These are phyloP conservation scores for Paraconiothyrium sp. DNA, from an alignment of 2,329 filamentous ascomycete species.

Conservation along the genomic window DNA sequence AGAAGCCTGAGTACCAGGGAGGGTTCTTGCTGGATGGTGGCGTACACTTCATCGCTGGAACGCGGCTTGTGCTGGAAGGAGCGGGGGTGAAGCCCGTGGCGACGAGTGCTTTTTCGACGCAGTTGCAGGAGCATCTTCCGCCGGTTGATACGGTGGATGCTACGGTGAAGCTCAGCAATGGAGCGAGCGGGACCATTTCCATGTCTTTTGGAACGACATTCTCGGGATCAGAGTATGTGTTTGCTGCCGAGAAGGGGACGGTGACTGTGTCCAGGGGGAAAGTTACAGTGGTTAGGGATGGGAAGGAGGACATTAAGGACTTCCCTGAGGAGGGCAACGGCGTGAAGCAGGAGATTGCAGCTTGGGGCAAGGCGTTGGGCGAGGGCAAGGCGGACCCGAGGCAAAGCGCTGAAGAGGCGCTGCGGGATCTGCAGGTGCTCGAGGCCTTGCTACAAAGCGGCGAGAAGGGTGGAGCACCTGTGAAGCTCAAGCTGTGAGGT, in stretches of 20 bases:
- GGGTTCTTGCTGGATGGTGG: constrained; percentile 81
- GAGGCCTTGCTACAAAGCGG: constrained; percentile 55
- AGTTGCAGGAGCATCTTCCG: constrained; percentile 65
- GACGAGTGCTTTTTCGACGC: constrained; percentile 65
- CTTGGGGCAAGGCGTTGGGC: constrained; percentile 66
- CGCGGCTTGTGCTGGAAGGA: constrained; percentile 66
- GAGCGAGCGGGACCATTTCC: constrained; percentile 65
- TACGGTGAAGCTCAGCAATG: constrained; percentile 63
- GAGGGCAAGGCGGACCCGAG: constrained; percentile 60
- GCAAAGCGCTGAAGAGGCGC: constrained; percentile 66
- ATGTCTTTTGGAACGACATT: constrained; percentile 68
- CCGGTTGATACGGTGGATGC: constrained; percentile 75
- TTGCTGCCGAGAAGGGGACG: constrained; percentile 67
- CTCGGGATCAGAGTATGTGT: constrained; percentile 63
- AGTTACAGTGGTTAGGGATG: constrained; percentile 37
- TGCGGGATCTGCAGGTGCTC: constrained; percentile 68
- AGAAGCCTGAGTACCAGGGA: constrained; percentile 74
- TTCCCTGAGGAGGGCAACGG: constrained; percentile 62
- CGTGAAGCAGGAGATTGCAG: constrained; percentile 68
- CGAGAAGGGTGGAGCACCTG: constrained; percentile 47
- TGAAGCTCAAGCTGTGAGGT: constrained; percentile 29
- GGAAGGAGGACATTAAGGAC: constrained; percentile 48
- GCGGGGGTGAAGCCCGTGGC: constrained; percentile 54
- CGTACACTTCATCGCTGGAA: constrained; percentile 74
- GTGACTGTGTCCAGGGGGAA: constrained; percentile 61